Evolutionary conservation across 768 basidiomycete genomes (phyloP), one percentile per base, ranked within the genome.

Genomic region (Amanita pallidorosea): DNA sequence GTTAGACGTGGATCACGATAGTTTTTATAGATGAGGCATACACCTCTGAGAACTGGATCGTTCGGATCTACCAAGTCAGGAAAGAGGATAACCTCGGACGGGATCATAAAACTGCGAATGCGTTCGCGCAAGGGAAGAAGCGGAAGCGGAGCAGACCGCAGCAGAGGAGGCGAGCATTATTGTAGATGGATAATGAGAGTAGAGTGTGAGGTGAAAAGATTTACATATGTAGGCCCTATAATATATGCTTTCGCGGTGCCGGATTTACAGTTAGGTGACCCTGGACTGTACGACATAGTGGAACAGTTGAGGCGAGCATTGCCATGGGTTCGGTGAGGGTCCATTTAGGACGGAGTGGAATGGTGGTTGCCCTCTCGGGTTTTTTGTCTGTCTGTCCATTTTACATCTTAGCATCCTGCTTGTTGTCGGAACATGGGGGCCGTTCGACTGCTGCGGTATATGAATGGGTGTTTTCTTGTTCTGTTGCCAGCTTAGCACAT

Each of bases 21-120:
- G 22, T 23, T 23, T 29, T 45, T 47, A 35, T 38, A 90, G 91
- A 99, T 55, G 96, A 99, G 67, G 96, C 95, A 7, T 99, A 94
- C 73, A 99, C 96, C 2, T 90, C 92, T 6, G 96, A 99, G 72
- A 99, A 99, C 68, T 99, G 96, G 96, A 95, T 99, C 57, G 95
- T 92, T 60, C 86, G 96, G 34, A 95, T 99, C 61, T 99, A 89
- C 62, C 74, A 89, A 61, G 96, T 98, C 40, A 93, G 89, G 69
- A 92, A 91, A 61, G 92, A 96, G 46, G 96, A 98, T 65, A 66
- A 79, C 13, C 74, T 99, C 2, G 94, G 93, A 25, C 80, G 96
- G 53, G 91, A 97, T 58, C 79, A 85, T 48, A 92, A 90, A 73
- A 81, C 71, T 49, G 95, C 90, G 3, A 88, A 86, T 51, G 83